phyloP scores from a whole-genome alignment of 2,329 filamentous ascomycete genomes.

The Colletotrichum salicis region DNA sequence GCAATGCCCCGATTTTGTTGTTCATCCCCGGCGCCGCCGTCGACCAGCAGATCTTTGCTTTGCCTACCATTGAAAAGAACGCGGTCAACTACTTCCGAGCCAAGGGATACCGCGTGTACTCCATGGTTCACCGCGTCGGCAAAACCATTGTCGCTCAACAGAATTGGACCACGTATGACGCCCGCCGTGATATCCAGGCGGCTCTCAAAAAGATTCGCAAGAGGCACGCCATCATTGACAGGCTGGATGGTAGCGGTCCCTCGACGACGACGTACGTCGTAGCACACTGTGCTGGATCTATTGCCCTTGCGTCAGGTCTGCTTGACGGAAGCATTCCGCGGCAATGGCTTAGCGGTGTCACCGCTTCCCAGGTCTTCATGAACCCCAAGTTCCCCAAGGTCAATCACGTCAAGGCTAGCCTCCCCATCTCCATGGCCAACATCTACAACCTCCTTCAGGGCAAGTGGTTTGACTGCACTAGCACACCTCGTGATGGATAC shows the following conservation, averaged over 20 bases:
- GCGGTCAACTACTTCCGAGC: slow-evolving; percentile 70
- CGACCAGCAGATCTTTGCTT: slow-evolving; percentile 70
- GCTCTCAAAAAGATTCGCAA: slow-evolving; percentile 63
- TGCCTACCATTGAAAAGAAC: slow-evolving; percentile 71
- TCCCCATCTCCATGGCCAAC: slow-evolving; percentile 59
- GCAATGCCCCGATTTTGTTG: slow-evolving; percentile 60
- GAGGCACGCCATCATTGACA: slow-evolving; percentile 39
- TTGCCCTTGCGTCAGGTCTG: slow-evolving; percentile 66
- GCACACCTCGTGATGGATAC: slow-evolving; percentile 55
- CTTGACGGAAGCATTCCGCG: slow-evolving; percentile 69
- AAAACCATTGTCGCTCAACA: slow-evolving; percentile 60
- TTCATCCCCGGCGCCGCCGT: slow-evolving; percentile 72
- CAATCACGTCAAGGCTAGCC: slow-evolving; percentile 66
- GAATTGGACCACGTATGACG: slow-evolving; percentile 68
- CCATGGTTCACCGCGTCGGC: slow-evolving; percentile 68
- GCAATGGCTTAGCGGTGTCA: slow-evolving; percentile 67
- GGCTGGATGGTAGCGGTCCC: slow-evolving; percentile 35
- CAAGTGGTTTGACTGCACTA: slow-evolving; percentile 65
- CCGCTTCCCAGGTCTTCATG: slow-evolving; percentile 71
- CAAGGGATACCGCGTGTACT: slow-evolving; percentile 70
- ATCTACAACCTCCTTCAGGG: slow-evolving; percentile 60
- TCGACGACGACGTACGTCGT: slow-evolving; percentile 62
- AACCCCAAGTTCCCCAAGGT: slow-evolving; percentile 66
- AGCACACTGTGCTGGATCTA: slow-evolving; percentile 72
- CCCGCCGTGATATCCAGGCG: slow-evolving; percentile 68